Conservation (phyloP, 257 asterid species). For the Nicotiana knightiana region DNA sequence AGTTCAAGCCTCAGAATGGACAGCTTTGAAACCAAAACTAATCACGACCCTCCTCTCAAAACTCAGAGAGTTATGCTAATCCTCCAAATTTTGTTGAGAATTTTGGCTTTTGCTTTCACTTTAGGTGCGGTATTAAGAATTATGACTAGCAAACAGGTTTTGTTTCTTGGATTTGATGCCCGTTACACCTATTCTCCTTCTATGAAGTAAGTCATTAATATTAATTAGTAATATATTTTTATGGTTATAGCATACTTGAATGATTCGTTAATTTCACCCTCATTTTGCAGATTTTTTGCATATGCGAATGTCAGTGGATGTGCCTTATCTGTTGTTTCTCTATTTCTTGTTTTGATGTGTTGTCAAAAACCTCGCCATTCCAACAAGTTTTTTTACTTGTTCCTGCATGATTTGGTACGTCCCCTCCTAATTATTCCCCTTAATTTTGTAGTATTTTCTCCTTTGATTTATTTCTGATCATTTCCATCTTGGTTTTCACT, state of each 20-base stretch:
- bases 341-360: conserved; percentile 20
- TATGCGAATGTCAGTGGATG: conserved; percentile 41
- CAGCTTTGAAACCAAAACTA: conserved; percentile 6
- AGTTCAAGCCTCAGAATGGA: neutral
- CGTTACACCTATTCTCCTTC: conserved; percentile 56
- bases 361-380: conserved; percentile 22
- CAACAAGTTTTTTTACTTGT: conserved; percentile 36
- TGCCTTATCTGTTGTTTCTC: conserved; percentile 32
- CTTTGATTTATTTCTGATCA: neutral
- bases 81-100: conserved; percentile 36
- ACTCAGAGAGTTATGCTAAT: conserved; percentile 18
- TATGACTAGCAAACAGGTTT: conserved; percentile 44
- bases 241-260: too few species aligned
- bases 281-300: conserved; percentile 49
- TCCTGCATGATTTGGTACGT: conserved; percentile 64
- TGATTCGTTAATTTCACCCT: neutral
- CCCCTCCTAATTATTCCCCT: neutral
- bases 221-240: neutral
- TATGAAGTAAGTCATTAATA: conserved; percentile 32
- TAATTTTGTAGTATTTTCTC: neutral
- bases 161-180: conserved; percentile 33
- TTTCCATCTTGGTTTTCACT: neutral
- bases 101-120: conserved; percentile 30
- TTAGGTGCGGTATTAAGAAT: conserved; percentile 45
- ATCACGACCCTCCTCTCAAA: conserved; percentile 9